A percentile compares a stretch with the other conserved stretches of the same genome.
These are phyloP conservation scores for Xylaria longipes DNA, from an alignment of 495 filamentous ascomycete species.

Conservation along the genomic window DNA sequence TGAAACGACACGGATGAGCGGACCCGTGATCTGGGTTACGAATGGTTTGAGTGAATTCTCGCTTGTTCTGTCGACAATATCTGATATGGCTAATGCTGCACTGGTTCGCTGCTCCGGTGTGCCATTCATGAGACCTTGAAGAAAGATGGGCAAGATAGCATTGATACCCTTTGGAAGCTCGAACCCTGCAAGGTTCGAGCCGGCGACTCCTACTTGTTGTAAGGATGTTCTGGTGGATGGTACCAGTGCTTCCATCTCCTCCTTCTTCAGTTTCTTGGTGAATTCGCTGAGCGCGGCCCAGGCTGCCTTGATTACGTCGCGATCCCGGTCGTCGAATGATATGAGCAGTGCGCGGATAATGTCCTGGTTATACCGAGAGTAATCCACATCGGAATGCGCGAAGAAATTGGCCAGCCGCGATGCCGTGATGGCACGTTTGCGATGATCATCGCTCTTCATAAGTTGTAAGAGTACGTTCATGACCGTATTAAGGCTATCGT, in stretches of 20 bases:
- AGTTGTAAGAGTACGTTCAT: conserved; percentile 91
- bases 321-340: conserved; percentile 87
- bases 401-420: conserved; percentile 90
- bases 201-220: conserved; percentile 85
- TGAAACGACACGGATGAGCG: conserved; percentile 94
- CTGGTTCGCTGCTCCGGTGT: conserved; percentile 89
- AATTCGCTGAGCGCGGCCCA: conserved; percentile 90
- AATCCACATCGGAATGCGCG: conserved; percentile 78
- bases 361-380: conserved; percentile 92
- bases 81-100: conserved; percentile 90
- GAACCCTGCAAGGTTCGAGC: conserved; percentile 86
- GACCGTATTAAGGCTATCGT: conserved; percentile 88
- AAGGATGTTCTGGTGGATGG: conserved; percentile 83
- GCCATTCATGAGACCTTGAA: conserved; percentile 97
- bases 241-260: conserved; percentile 97
- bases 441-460: conserved; percentile 91
- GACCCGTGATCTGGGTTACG: conserved; percentile 96
- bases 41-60: conserved; percentile 86
- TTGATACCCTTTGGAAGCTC: conserved; percentile 96
- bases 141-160: conserved; percentile 93
- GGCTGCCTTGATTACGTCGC: conserved; percentile 85
- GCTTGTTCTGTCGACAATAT: conserved; percentile 90
- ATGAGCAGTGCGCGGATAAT: conserved; percentile 87
- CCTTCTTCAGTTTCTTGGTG: conserved; percentile 88
- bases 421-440: conserved; percentile 76